Evolutionary conservation across 768 basidiomycete genomes (phyloP).

Genomic region (Trametes elegans): DNA sequence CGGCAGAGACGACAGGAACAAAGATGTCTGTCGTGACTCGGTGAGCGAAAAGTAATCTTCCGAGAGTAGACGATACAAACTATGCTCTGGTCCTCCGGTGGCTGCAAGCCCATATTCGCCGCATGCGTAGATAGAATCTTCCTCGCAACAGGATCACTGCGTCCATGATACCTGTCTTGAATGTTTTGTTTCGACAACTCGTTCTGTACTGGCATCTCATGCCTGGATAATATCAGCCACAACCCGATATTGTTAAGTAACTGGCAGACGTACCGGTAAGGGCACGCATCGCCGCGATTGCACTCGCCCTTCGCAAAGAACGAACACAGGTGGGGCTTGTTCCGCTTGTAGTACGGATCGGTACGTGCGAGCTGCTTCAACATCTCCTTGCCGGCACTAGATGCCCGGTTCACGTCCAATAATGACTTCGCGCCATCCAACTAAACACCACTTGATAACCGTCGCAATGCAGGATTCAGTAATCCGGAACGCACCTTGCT

Average conservation of each 20-base stretch:
- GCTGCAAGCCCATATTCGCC: slow-evolving; percentile 75
- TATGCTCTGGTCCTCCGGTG: slow-evolving; percentile 85
- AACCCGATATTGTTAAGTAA: not conserved
- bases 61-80: slow-evolving; percentile 46
- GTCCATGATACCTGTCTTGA: slow-evolving; percentile 90
- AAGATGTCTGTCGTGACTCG: slow-evolving; percentile 57
- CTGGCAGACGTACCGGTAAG: slow-evolving; percentile 60
- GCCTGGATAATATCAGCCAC: slow-evolving; percentile 43
- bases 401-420: slow-evolving; percentile 57
- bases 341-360: slow-evolving; percentile 97
- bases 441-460: slow-evolving; percentile 35
- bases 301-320: slow-evolving; percentile 97
- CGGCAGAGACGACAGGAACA: slow-evolving; percentile 82
- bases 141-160: slow-evolving; percentile 89
- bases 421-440: slow-evolving; percentile 70
- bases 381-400: slow-evolving; percentile 92
- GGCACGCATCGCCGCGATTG: slow-evolving; percentile 87
- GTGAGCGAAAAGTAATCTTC: not conserved
- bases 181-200: slow-evolving; percentile 90
- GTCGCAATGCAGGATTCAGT: not conserved
- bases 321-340: slow-evolving; percentile 89
- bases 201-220: slow-evolving; percentile 84
- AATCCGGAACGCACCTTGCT: slow-evolving; percentile 53
- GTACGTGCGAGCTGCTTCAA: slow-evolving; percentile 91
- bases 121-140: slow-evolving; percentile 86